Base-by-base conservation (phyloP, 2,329 filamentous ascomycete species). In the Nemania bipapillata region DNA sequence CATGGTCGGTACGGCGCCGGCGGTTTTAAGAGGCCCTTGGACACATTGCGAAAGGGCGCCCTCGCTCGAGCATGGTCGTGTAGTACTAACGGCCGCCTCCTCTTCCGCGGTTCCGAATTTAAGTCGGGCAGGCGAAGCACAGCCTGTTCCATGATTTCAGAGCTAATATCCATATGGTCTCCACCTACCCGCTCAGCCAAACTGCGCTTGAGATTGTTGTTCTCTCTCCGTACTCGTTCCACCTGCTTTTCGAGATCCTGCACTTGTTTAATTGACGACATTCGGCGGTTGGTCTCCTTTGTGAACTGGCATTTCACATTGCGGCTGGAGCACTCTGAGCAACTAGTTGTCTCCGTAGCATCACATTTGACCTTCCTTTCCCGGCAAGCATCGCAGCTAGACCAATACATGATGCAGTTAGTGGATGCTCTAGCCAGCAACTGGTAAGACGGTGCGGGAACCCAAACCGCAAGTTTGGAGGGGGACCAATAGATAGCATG, bases 221-320 rank as follows among this genome's bases (percentile, higher is more conserved):
- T 94, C 79, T 97, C 92, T 66, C 93, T 89, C 77, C 90, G 92
- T 47, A 96, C 86, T 60, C 91, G 87, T 54, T 91, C 88, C 76
- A 97, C 88, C 80, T 97, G 94, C 80, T 93, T 96, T 81, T 98
- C 95, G 28, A 99, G 85, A 79, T 99, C 96, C 81, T 98, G 96
- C 12, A 98, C 92, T 84, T 97, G 96, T 87, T 98, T 99, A 82
- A 98, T 98, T 1, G 95, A 98, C 20, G 96, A 98, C 96, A 99
- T 99, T 70, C 96, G 90, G 67, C 96, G 88, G 79, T 99, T 99
- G 12, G 96, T 99, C 81, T 99, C 96, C 82, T 99, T 99, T 57
- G 96, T 99, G 79, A 99, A 99, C 78, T 98, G 95, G 78, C 96
- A 99, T 80, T 96, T 97, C 72, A 98, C 95, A 78, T 95, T 96